Evolutionary conservation across 2,329 filamentous ascomycete species (phyloP).

Genomic region (Xylariaceae sp.): DNA sequence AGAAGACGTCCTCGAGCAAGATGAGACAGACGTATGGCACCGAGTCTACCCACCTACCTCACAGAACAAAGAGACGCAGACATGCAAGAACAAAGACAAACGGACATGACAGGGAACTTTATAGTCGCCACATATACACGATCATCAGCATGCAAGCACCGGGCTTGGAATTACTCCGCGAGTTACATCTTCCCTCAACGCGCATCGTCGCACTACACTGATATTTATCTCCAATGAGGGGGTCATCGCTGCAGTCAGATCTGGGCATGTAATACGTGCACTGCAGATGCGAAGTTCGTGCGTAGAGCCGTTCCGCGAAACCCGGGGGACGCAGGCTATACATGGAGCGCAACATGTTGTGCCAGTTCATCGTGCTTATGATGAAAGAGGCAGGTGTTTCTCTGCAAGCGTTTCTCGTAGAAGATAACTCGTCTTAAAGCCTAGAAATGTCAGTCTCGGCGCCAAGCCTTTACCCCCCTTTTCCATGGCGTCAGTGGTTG

Average conservation of each 20-base stretch:
- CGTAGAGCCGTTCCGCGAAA: no score
- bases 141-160: slow-evolving; percentile 10
- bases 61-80: background rate
- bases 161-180: slow-evolving; percentile 16
- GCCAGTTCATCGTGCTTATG: background rate
- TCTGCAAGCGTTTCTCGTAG: no score
- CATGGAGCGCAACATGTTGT: background rate
- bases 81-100: no score
- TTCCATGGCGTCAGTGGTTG: background rate
- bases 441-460: background rate
- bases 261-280: background rate
- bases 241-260: background rate
- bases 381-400: slow-evolving; percentile 23
- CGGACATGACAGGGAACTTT: background rate
- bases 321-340: no score
- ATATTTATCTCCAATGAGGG: background rate
- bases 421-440: background rate
- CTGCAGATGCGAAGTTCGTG: background rate
- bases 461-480: background rate
- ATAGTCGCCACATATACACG: slow-evolving; percentile 1
- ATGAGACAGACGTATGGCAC: background rate
- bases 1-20: slow-evolving; percentile 5
- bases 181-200: slow-evolving; percentile 6
- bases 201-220: slow-evolving; percentile 1
- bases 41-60: no score